These are phyloP conservation scores for Colletotrichum acutatum DNA, from an alignment of 2,329 filamentous ascomycete genomes.

Conservation along the genomic window DNA sequence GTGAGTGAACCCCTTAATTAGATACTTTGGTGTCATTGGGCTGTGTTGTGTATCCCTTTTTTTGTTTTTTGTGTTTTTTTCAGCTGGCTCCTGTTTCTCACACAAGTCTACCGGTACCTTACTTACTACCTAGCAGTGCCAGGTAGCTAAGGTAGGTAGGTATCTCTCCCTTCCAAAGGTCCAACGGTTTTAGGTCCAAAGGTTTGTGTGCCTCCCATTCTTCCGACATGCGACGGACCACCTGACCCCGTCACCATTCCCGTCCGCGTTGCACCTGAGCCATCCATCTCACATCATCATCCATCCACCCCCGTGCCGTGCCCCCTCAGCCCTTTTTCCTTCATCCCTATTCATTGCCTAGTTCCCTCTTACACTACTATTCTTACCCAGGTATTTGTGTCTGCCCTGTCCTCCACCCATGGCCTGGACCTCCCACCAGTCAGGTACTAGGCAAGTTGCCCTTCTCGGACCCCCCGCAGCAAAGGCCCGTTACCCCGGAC, in stretches of 20 bases:
- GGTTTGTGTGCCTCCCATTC: neutral
- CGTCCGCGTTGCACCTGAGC: slow-evolving; percentile 6
- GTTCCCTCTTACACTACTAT: too few species aligned
- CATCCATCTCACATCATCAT: neutral
- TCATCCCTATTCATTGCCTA: neutral
- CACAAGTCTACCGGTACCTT: too few species aligned
- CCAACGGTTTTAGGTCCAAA: too few species aligned
- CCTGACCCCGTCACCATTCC: slow-evolving; percentile 14
- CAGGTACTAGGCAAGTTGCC: too few species aligned
- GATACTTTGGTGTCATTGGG: neutral
- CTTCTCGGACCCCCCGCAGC: neutral
- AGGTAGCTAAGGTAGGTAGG: too few species aligned
- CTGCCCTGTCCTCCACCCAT: neutral
- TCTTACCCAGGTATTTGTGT: neutral
- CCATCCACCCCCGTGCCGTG: neutral
- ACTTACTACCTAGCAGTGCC: too few species aligned
- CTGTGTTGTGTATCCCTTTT: too few species aligned
- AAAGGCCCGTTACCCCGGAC: slow-evolving; percentile 11
- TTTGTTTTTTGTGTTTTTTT: too few species aligned
- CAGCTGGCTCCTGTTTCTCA: too few species aligned
- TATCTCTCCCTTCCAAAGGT: neutral
- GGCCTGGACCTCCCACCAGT: too few species aligned
- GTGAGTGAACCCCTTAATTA: neutral
- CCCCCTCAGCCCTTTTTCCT: neutral
- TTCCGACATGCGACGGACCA: slow-evolving; percentile 5